phyloP scores from a whole-genome alignment of 2,329 filamentous ascomycete species.

The Hypoxylon sp. region DNA sequence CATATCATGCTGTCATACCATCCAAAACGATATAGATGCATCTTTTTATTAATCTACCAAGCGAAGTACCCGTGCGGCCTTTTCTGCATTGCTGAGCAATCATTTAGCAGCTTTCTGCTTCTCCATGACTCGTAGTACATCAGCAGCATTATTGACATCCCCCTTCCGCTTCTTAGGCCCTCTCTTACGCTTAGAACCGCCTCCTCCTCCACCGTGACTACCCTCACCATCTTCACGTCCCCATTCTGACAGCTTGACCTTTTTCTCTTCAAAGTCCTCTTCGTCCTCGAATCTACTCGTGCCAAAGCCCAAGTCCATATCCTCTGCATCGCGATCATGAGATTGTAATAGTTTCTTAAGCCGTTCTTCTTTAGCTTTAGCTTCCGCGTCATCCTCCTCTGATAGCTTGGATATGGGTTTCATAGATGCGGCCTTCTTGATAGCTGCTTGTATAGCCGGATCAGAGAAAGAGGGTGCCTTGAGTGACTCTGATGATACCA shows the following conservation, averaged over 20 bases:
- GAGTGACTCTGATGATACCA: slow-evolving; percentile 67
- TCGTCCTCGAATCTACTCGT: slow-evolving; percentile 89
- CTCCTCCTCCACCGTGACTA: slow-evolving; percentile 61
- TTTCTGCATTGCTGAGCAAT: slow-evolving; percentile 14
- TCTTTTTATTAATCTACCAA: slow-evolving; percentile 8
- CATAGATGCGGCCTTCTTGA: slow-evolving; percentile 85
- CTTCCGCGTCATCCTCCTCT: slow-evolving; percentile 60
- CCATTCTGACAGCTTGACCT: slow-evolving; percentile 79
- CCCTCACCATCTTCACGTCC: slow-evolving; percentile 67
- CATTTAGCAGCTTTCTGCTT: slow-evolving; percentile 61
- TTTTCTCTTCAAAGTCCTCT: slow-evolving; percentile 80
- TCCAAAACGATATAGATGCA: neutral
- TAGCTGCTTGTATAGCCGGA: slow-evolving; percentile 83
- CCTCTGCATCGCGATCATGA: slow-evolving; percentile 85
- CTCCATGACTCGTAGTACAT: slow-evolving; percentile 86
- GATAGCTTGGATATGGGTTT: slow-evolving; percentile 62
- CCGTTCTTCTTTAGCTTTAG: slow-evolving; percentile 74
- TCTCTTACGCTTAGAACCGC: slow-evolving; percentile 75
- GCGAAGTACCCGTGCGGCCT: neutral
- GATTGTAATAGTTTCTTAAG: slow-evolving; percentile 81
- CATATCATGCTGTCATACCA: neutral
- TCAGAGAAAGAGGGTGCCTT: slow-evolving; percentile 75
- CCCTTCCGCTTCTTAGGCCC: slow-evolving; percentile 83
- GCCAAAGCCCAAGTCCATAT: slow-evolving; percentile 96
- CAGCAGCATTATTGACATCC: slow-evolving; percentile 81